Conservation (phyloP, 2,329 filamentous ascomycete genomes). For the Mycosphaerella sp. region DNA sequence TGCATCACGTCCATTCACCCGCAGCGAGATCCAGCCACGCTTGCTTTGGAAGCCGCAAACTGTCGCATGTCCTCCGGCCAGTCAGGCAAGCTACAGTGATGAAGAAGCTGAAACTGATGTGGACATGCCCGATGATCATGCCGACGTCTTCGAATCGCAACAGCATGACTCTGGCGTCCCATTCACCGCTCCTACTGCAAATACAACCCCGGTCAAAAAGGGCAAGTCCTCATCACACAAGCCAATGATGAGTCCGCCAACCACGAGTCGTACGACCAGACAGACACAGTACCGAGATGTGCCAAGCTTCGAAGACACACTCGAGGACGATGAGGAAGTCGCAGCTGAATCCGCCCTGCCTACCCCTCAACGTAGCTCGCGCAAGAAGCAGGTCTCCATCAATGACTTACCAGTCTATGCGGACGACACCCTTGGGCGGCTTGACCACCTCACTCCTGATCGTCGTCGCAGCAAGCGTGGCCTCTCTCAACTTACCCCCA, state of each 20-base stretch:
- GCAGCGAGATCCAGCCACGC: slow-evolving; percentile 65
- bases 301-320: slow-evolving; percentile 11
- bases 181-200: neutral
- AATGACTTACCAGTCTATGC: slow-evolving; percentile 27
- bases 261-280: slow-evolving; percentile 14
- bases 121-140: slow-evolving; percentile 26
- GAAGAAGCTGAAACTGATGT: slow-evolving; percentile 53
- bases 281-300: slow-evolving; percentile 21
- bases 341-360: slow-evolving; percentile 1
- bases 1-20: slow-evolving; percentile 51
- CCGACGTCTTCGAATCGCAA: slow-evolving; percentile 10
- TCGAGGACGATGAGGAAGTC: slow-evolving; percentile 10
- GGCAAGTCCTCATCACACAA: slow-evolving; percentile 9
- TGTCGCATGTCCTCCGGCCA: slow-evolving; percentile 42
- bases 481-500: slow-evolving; percentile 12
- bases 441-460: slow-evolving; percentile 11
- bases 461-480: slow-evolving; percentile 29
- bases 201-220: slow-evolving; percentile 18
- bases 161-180: neutral
- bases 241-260: slow-evolving; percentile 18
- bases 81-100: slow-evolving; percentile 50
- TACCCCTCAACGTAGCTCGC: slow-evolving; percentile 28
- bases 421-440: slow-evolving; percentile 18
- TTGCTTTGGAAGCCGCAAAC: slow-evolving; percentile 44
- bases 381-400: slow-evolving; percentile 22